Evolutionary conservation across 345 rosid species (phyloP), one percentile per base, ranked within the genome.

Genomic region (Gossypium turneri): DNA sequence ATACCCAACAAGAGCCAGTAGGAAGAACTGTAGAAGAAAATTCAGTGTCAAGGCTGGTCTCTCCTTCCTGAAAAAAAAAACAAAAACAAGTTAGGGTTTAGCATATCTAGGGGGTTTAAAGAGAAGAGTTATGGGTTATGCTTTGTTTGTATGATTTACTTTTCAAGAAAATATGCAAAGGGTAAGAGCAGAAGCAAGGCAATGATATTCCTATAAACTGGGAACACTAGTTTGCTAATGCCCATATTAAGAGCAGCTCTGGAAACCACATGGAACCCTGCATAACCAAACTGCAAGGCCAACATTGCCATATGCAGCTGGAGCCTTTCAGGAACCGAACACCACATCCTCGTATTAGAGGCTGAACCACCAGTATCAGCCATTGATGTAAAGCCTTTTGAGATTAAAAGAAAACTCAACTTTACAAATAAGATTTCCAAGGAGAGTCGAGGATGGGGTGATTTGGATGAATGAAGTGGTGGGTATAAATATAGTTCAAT

Each of bases 231-330:
- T 79, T 90, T 95, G 84, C 98, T 93, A 61, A 95, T 84, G 63
- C 99, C 99, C 98, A 95, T 95, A 74, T 95, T 93, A 57, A 95
- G 96, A 78, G 99, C 99, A 79, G 96, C 98, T 77, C 99, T 85
- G 2, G 99, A 95, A 50, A 95, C 96, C 4, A 95, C 98, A 63
- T 95, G 99, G 86, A 95, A 95, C 0, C 99, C 99, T 8, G 99
- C 98, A 53, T 93, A 95, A 16, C 99, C 98, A 64, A 95, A 91
- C 88, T 95, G 99, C 81, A 95, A 81, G 85, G 96, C 89, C 84
- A 92, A 81, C 99, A 95, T 95, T 81, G 99, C 99, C 89, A 81
- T 3, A 84, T 95, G 99, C 81, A 95, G 97, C 82, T 92, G 97
- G 55, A 84, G 51, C 68, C 88, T 88, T 78, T 95, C 99, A 27